Base-by-base conservation (phyloP, 2,329 filamentous ascomycete species). In the Trichoderma gracile region DNA sequence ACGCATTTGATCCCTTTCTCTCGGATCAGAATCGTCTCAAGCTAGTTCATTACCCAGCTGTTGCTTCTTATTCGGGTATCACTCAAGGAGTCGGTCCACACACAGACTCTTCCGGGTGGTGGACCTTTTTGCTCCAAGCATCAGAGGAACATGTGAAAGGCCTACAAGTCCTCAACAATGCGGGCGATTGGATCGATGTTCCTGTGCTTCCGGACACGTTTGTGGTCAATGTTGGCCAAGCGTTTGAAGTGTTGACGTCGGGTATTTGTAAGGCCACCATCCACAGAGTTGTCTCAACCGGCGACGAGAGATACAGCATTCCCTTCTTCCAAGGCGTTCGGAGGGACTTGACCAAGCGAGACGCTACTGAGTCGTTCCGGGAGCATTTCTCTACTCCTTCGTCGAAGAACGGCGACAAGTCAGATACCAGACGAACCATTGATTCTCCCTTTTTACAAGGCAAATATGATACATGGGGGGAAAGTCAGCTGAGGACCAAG, bases 41-140 rank as follows among this genome's bases (percentile, higher is more conserved):
- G 68, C 75, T 87, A 2, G 77, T 86, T 3, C 81, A 79, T 60
- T 87, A 87, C 61, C 83, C 83, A 0, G 69, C 74, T 0, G 62
- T 66, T 3, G 10, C 50, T 15, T 47, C 38, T 19, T 50, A 50
- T 5, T 30, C 57, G 7, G 43, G 23, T 2, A 19, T 43, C 19
- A 40, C 19, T 12, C 84, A 87, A 73, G 85, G 85, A 1, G 84
- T 88, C 1, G 86, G 85, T 0, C 81, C 86, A 0, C 85, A 88
- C 74, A 87, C 87, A 69, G 84, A 86, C 71, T 87, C 82, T 0
- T 86, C 84, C 0, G 85, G 85, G 3, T 88, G 84, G 84, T 85
- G 86, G 77, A 88, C 86, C 0, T 88, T 89, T 67, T 79, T 89
- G 3, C 80, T 86, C 1, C 86, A 89, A 71, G 82, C 85, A 7